phyloP scores from a whole-genome alignment of 164 flowering plant genomes.

The Magnolia changhungtana region DNA sequence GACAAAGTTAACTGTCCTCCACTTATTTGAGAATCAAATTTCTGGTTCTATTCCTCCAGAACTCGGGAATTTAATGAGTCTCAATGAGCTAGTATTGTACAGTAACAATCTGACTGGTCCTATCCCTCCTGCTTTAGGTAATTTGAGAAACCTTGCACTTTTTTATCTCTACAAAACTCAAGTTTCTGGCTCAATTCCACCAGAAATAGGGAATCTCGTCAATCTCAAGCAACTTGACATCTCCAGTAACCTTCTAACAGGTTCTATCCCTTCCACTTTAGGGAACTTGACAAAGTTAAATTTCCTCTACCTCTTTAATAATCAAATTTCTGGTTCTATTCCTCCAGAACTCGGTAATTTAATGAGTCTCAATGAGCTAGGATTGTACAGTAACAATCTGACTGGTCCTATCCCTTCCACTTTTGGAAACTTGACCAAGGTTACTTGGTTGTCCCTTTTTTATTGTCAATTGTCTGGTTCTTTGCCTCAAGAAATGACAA shows the following conservation, averaged over 20 bases:
- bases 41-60: too few species aligned
- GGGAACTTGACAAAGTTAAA: neutral
- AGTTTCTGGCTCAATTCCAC: too few species aligned
- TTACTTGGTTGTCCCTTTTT: neutral
- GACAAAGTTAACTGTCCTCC: too few species aligned
- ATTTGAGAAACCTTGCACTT: too few species aligned
- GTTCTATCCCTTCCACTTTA: neutral
- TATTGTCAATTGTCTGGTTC: neutral
- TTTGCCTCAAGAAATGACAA: conserved; percentile 2
- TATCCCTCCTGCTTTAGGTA: too few species aligned
- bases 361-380: neutral
- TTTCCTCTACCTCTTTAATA: neutral
- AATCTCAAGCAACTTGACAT: neutral
- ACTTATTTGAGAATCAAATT: too few species aligned
- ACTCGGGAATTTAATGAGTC: too few species aligned
- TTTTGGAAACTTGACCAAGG: neutral
- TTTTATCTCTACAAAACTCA: too few species aligned
- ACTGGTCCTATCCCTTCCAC: conserved; percentile 2
- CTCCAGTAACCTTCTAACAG: neutral
- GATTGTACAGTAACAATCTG: too few species aligned
- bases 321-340: neutral
- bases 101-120: too few species aligned
- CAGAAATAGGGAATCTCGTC: too few species aligned
- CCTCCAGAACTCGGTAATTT: conserved; percentile 1
- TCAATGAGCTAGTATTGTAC: too few species aligned